A percentile compares a stretch with the other conserved stretches of the same genome.
These are phyloP conservation scores for Phaffia australis DNA, from an alignment of 768 basidiomycete genomes.

Conservation along the genomic window DNA sequence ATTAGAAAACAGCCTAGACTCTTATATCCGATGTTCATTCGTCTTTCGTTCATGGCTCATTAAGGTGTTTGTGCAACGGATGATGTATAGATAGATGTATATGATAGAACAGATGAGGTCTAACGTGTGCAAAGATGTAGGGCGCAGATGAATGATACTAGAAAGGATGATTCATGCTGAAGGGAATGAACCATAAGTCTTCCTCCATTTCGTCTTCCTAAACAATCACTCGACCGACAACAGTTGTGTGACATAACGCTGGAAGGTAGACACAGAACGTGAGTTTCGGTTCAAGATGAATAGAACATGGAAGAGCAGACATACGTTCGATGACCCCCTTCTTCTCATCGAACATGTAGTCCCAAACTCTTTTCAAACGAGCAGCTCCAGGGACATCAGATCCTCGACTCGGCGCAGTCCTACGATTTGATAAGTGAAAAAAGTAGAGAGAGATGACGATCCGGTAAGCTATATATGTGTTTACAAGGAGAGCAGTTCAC, in stretches of 20 bases:
- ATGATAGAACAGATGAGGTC: no score
- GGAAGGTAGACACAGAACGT: neutral
- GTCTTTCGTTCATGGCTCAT: no score
- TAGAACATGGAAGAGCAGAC: neutral
- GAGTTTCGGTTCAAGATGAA: neutral
- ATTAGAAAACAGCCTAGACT: no score
- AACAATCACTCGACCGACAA: constrained; percentile 3
- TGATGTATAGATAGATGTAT: no score
- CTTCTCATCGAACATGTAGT: neutral
- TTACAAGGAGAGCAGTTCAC: neutral
- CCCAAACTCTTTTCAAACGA: neutral
- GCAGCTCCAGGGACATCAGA: neutral
- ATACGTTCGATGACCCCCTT: constrained; percentile 5
- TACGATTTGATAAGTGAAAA: neutral
- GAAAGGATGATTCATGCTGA: no score
- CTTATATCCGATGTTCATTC: no score
- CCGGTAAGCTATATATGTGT: neutral
- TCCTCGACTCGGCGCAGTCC: constrained; percentile 11
- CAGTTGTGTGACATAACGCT: constrained; percentile 6
- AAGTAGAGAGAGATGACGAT: neutral
- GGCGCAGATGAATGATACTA: no score
- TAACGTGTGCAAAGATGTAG: no score
- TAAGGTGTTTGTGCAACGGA: no score
- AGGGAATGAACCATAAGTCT: no score
- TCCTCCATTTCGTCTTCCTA: neutral